Conservation (phyloP, 179 eudicot genomes). For the Gypsophila paniculata region DNA sequence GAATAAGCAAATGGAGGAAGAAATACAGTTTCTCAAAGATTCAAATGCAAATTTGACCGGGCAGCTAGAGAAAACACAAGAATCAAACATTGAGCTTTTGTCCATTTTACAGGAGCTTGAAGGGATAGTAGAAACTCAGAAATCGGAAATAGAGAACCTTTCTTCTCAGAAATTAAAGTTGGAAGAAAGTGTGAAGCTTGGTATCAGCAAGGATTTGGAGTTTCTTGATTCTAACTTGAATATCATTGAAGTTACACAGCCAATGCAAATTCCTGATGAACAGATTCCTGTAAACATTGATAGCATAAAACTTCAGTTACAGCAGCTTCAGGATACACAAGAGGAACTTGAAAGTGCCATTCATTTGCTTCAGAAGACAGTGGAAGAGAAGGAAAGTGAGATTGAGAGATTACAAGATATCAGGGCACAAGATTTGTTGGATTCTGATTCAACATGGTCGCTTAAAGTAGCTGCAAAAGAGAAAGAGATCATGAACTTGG, state of each 20-base stretch:
- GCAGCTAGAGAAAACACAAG: constrained; percentile 71
- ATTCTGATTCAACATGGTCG: constrained; percentile 47
- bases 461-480: constrained; percentile 50
- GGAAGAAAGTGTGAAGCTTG: constrained; percentile 23
- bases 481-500: constrained; percentile 49
- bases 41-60: constrained; percentile 51
- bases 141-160: constrained; percentile 62
- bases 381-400: constrained; percentile 43
- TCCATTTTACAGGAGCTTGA: constrained; percentile 86
- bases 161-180: constrained; percentile 40
- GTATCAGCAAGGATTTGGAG: constrained; percentile 3
- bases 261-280: constrained; percentile 12
- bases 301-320: constrained; percentile 39
- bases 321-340: constrained; percentile 53
- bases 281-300: constrained; percentile 28
- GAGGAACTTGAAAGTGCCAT: constrained; percentile 42
- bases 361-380: constrained; percentile 43
- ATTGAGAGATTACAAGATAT: constrained; percentile 39
- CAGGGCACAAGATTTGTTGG: constrained; percentile 30
- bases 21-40: constrained; percentile 56
- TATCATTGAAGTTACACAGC: background rate
- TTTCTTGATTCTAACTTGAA: constrained; percentile 3
- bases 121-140: constrained; percentile 70
- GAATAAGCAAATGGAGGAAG: constrained; percentile 61
- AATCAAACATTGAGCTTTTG: constrained; percentile 80